phyloP scores from a whole-genome alignment of 768 basidiomycete genomes.

The Mycena floridula region DNA sequence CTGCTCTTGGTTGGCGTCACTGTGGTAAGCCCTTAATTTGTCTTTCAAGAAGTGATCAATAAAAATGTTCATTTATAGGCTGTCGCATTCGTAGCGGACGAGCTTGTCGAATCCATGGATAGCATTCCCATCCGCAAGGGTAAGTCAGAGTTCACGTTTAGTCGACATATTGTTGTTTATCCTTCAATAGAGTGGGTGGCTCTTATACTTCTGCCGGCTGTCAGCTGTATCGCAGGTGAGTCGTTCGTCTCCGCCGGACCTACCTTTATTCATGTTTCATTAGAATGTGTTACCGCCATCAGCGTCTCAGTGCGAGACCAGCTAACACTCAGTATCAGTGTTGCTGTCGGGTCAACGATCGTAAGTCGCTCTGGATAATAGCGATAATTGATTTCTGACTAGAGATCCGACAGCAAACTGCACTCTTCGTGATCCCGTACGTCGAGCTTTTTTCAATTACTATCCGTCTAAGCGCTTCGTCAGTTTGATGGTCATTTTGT shows the following conservation, averaged over 20 bases:
- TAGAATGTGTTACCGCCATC: conserved; percentile 86
- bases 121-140: conserved; percentile 75
- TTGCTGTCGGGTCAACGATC: conserved; percentile 76
- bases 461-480: background rate
- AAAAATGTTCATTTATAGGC: conserved; percentile 29
- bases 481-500: conserved; percentile 71
- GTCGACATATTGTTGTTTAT: too few species aligned
- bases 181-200: conserved; percentile 94
- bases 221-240: conserved; percentile 71
- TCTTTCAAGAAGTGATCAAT: too few species aligned
- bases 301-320: conserved; percentile 85
- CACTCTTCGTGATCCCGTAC: conserved; percentile 62
- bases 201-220: conserved; percentile 81
- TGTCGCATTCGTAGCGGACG: conserved; percentile 53
- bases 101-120: conserved; percentile 81
- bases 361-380: conserved; percentile 30
- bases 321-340: conserved; percentile 75
- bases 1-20: conserved; percentile 54
- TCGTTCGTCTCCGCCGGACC: background rate
- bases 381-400: background rate
- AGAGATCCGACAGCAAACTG: conserved; percentile 50
- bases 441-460: background rate
- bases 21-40: conserved; percentile 49
- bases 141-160: too few species aligned
- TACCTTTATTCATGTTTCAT: conserved; percentile 1